Evolutionary conservation across 129 eudicot genomes (phyloP), one percentile per base, ranked within the genome.

Genomic region (Arctium minus): DNA sequence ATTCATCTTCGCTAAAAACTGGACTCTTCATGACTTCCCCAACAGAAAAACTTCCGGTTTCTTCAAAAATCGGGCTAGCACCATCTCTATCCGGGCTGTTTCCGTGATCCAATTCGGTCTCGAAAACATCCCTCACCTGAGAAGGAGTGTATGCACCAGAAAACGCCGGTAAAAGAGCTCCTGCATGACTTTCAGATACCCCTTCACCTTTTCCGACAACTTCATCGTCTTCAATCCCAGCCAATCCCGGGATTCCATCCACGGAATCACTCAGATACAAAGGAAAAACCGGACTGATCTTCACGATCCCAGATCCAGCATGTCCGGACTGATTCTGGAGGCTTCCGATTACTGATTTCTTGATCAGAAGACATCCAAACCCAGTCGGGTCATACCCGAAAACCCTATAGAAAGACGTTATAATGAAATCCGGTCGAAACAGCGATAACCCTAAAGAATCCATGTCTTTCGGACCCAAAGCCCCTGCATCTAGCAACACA

Each of bases 371-470:
- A 50, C 88, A 86, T 36, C 88, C 88, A 3, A 86, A 86, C 77
- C 88, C 88, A 62, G 86, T 86, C 40, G 88, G 88, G 80, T 86
- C 88, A 67, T 81, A 81, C 82, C 88, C 88, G 2, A 86, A 86
- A 78, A 86, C 88, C 48, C 85, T 72, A 71, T 86, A 86, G 44
- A 86, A 86, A 0, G 88, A 86, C 3, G 88, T 86, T 82, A 86
- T 86, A 8, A 86, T 86, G 35, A 86, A 86, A 75, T 86, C 88
- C 0, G 88, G 88, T 46, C 88, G 88, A 62, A 86, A 86, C 17
- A 86, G 37, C 1, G 88, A 86, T 30, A 86, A 73, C 75, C 88
- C 88, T 70, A 86, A 68, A 33, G 88, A 86, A 78, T 86, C 88
- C 88, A 86, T 86, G 40, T 86, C 88, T 78, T 86, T 86, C 42